Evolutionary conservation across 306 rosid species (phyloP).

Genomic region (cucumber (Cucumis sativus)): Cucumber_9930_V3 NC_026661.2:21141001-21141500

Average conservation of each 20-base stretch:
- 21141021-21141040: not conserved
- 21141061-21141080: not conserved
- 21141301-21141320: not conserved
- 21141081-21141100: not conserved
- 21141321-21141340: slow-evolving; percentile 30
- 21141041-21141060: not conserved
- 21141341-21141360: slow-evolving; percentile 34
- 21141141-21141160: not conserved
- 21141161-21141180: not conserved
- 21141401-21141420: slow-evolving; percentile 28
- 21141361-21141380: slow-evolving; percentile 29
- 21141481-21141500: slow-evolving; percentile 19
- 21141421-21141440: slow-evolving; percentile 19
- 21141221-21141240: not conserved
- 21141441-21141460: slow-evolving; percentile 14
- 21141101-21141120: not conserved
- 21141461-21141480: slow-evolving; percentile 30
- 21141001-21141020: not conserved
- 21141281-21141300: not conserved
- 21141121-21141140: not conserved
- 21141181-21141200: not conserved
- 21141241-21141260: not conserved
- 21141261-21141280: not conserved
- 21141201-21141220: not conserved
- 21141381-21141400: slow-evolving; percentile 16